Evolutionary conservation across 805 yeast species (phyloP).

Genomic region (Candida sanyiensis): DNA sequence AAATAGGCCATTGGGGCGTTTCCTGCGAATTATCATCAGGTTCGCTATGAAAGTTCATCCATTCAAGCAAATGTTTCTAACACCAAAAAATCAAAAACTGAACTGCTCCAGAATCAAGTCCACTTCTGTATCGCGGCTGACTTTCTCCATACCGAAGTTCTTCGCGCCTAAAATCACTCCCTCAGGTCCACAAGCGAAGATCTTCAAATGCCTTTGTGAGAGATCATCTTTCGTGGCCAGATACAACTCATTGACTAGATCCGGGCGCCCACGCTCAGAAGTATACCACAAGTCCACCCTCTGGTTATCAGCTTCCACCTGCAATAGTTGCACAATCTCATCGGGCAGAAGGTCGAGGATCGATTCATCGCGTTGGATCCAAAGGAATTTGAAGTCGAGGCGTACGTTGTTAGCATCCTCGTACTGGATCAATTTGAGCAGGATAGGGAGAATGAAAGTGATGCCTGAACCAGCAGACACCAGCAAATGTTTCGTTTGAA

Average conservation of each 20-base stretch:
- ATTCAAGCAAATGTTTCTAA: too few species aligned
- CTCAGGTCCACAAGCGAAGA: conserved; percentile 26
- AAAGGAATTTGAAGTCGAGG: conserved; percentile 19
- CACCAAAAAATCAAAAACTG: conserved; percentile 19
- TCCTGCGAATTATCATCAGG: too few species aligned
- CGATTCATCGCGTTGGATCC: conserved; percentile 18
- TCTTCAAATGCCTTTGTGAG: conserved; percentile 9
- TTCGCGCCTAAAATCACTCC: conserved; percentile 21
- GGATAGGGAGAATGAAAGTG: conserved; percentile 9
- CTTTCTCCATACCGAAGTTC: conserved; percentile 13
- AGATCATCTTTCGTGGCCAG: not conserved
- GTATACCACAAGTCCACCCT: conserved; percentile 19
- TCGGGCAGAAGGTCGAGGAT: conserved; percentile 5
- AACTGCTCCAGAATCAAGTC: conserved; percentile 23
- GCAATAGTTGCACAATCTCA: not conserved
- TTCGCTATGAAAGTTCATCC: too few species aligned
- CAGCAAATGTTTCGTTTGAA: not conserved
- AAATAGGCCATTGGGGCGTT: too few species aligned
- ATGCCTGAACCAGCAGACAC: conserved; percentile 13
- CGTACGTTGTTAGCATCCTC: conserved; percentile 6
- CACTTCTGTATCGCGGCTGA: conserved; percentile 3
- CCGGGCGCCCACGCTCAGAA: conserved; percentile 17
- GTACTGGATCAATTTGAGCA: conserved; percentile 14
- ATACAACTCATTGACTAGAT: conserved; percentile 13
- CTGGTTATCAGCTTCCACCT: not conserved